Base-by-base conservation (phyloP, 306 rosid species). In the Trifolium fragiferum region DNA sequence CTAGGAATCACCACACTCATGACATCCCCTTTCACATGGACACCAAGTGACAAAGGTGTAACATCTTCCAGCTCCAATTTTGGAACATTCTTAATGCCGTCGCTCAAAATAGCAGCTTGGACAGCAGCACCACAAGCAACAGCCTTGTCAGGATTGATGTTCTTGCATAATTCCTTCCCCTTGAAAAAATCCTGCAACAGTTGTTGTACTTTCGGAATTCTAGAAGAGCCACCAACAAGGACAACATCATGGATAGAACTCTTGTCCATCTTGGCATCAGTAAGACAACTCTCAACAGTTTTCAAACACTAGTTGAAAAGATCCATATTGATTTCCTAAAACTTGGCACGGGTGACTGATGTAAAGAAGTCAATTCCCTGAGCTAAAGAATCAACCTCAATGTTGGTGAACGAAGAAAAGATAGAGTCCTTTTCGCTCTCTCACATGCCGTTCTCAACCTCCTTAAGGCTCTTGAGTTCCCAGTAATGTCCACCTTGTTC, bases 51-150 rank as follows among this genome's bases (percentile, higher is more conserved):
- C 15, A 63, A 2, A 0, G 89, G 88, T 0, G 85, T 83, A 5
- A 85, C 89, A 65, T 87, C 89, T n/a, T 61, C 49, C 2, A 87
- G 70, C 20, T 76, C 44, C n/a, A 87, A 21, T 25, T 79, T 78
- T 47, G 73, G 84, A 11, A 79, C 78, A 35, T 70, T 66, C 16
- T 66, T 10, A 66, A 12, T 5, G 12, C 19, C 70, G 2, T 41
- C 30, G 2, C 30, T 1, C 3, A 25, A 25, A 2, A 25, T 25
- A 25, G 30, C 30, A 25, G 30, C 30, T 3, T 25, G 30, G 30
- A 25, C 30, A 25, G 30, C 30, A 1, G 30, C 30, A 25, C 30
- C 30, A 25, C 3, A 25, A 25, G 30, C 30, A 25, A 25, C 30
- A 25, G 3, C 30, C 30, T 25, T 3, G 3, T 25, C 30, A 25